Conservation (phyloP, 768 basidiomycete genomes). For the Tubosaeta sp. region DNA sequence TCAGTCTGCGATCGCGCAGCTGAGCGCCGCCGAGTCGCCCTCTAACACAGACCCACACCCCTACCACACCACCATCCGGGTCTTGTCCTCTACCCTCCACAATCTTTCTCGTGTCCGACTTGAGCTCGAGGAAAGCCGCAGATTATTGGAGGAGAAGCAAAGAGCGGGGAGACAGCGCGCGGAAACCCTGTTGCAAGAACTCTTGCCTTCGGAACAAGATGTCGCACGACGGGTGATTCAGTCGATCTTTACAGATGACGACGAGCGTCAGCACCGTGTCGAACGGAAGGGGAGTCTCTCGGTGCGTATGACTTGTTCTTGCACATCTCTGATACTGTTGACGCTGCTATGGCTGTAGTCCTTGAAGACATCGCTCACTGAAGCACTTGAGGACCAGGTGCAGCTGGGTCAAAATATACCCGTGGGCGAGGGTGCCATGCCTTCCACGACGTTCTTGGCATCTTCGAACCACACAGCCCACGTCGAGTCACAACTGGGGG, state of each 20-base stretch:
- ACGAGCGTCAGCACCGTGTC: slow-evolving; percentile 44
- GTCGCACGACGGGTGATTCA: slow-evolving; percentile 64
- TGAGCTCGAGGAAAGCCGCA: slow-evolving; percentile 62
- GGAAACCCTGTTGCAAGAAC: slow-evolving; percentile 51
- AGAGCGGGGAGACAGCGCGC: slow-evolving; percentile 46
- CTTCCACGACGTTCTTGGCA: slow-evolving; percentile 8
- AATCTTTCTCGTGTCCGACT: slow-evolving; percentile 51
- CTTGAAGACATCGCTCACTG: slow-evolving; percentile 42
- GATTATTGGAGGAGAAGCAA: slow-evolving; percentile 57
- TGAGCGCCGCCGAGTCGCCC: slow-evolving; percentile 43
- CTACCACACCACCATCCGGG: slow-evolving; percentile 64
- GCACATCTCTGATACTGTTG: neutral
- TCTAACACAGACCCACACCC: slow-evolving; percentile 47
- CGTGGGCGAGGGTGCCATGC: slow-evolving; percentile 17
- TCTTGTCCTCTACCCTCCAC: slow-evolving; percentile 63
- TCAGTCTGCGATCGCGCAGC: slow-evolving; percentile 52
- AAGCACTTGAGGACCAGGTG: slow-evolving; percentile 50
- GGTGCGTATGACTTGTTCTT: slow-evolving; percentile 36
- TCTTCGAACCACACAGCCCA: neutral
- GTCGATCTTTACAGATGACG: slow-evolving; percentile 52
- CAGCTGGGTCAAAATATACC: slow-evolving; percentile 26
- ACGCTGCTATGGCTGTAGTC: slow-evolving; percentile 30
- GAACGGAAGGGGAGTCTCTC: slow-evolving; percentile 54
- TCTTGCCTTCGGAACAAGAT: slow-evolving; percentile 59
- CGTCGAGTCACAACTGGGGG: neutral